Evolutionary conservation across 192 early-diverging fungal species (phyloP), one percentile per base, ranked within the genome.

Genomic region (Coemansia reversa): DNA sequence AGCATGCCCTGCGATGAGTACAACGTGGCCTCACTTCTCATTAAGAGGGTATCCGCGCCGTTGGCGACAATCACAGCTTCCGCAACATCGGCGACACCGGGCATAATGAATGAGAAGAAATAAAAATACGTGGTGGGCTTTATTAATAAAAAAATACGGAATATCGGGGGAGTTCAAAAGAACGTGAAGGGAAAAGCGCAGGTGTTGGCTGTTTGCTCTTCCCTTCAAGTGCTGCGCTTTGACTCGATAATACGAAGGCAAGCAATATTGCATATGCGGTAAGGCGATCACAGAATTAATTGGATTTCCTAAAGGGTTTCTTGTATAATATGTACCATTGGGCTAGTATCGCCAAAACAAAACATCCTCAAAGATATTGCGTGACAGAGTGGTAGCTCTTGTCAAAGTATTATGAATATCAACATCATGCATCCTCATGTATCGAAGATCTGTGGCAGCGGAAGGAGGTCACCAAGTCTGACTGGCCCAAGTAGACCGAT

Each of bases 1-100:
- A 81, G 79, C 49, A 68, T 35, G 18, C 79, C 79, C 65, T 71
- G 69, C 23, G 79, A 69, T 24, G 79, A 81, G 72, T 81, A 81
- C 51, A 81, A 61, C n/a, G 55, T 55, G 20, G 72, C 79, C 53
- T 68, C 56, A 62, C 72, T 67, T 25, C 65, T 75, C 63, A 75
- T 74, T 33, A 81, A 30, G 50, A 72, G 65, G 14, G 60, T 35
- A 54, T 62, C 55, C 4, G 52, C 63, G 39, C 47, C 29, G 50
- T 47, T 55, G 24, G 29, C 54, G 27, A 23, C 50, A 18, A 59
- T 63, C 52, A 73, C 47, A 22, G 32, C 28, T 16, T 73, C 67
- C 9, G 70, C 60, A 12, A 60, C 48, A 63, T 77, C 75, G 39
- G 69, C 24, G 6, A 66, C 69, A 12, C 75, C 75, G 8, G 75